Percentiles rank a stretch among this genome's conserved stretches.
These are phyloP conservation scores for Gamsiella multidivaricata DNA, from an alignment of 192 early-diverging fungal genomes.

Conservation along the genomic window DNA sequence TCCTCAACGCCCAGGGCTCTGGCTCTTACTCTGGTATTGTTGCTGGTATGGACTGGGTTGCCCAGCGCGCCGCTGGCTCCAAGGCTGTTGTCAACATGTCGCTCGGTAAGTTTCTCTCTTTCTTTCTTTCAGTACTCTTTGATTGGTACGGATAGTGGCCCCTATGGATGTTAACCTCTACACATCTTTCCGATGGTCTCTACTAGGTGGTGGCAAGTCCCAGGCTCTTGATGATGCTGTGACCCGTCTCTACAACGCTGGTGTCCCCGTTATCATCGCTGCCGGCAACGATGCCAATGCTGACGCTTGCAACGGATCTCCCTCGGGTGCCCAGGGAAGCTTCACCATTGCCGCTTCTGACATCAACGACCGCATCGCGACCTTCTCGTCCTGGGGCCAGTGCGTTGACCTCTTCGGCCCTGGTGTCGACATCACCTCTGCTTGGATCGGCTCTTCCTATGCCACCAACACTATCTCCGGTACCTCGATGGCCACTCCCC, in stretches of 20 bases:
- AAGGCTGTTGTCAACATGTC: slow-evolving; percentile 50
- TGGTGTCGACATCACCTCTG: slow-evolving; percentile 84
- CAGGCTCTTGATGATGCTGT: slow-evolving; percentile 73
- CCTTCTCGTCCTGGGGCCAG: slow-evolving; percentile 87
- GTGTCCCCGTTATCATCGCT: slow-evolving; percentile 79
- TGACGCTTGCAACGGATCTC: slow-evolving; percentile 75
- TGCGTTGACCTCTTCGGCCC: slow-evolving; percentile 97
- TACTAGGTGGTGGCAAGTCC: slow-evolving; percentile 70
- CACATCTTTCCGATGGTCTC: too few relatives aligned
- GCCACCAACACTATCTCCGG: slow-evolving; percentile 92
- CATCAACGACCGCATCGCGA: slow-evolving; percentile 77
- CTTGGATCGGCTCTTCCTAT: slow-evolving; percentile 79
- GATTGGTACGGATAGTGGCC: too few relatives aligned
- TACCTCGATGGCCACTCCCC: slow-evolving; percentile 95
- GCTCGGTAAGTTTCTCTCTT: slow-evolving; percentile 10
- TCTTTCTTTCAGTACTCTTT: too few relatives aligned
- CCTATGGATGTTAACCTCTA: too few relatives aligned
- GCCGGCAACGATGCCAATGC: slow-evolving; percentile 72
- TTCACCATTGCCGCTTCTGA: slow-evolving; percentile 90
- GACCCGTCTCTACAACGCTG: slow-evolving; percentile 58
- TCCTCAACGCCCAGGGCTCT: slow-evolving; percentile 57
- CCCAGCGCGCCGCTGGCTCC: slow-evolving; percentile 9
- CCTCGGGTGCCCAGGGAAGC: slow-evolving; percentile 62
- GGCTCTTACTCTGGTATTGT: slow-evolving; percentile 47
- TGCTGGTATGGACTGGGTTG: slow-evolving; percentile 52